Conservation (phyloP, 2,329 filamentous ascomycete genomes). For the Xylariaceae sp. region DNA sequence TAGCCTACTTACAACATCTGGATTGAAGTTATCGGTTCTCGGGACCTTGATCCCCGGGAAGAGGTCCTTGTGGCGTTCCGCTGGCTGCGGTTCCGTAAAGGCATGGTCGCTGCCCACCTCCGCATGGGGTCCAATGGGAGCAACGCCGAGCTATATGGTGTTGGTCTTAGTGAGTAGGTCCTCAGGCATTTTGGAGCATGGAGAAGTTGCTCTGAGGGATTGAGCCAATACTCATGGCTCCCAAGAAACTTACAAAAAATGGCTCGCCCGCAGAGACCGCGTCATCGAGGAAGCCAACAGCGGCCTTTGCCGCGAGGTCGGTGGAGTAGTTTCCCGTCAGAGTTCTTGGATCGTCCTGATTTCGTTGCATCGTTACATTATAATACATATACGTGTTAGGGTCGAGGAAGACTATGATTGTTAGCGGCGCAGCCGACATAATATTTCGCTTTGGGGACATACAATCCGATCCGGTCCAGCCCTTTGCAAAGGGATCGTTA, state of each 20-base stretch:
- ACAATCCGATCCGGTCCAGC: conserved; percentile 43
- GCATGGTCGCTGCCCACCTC: not conserved
- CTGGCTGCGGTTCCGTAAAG: conserved; percentile 42
- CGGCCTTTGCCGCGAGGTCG: conserved; percentile 55
- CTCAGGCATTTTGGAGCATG: too few species aligned
- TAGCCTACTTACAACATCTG: conserved; percentile 31
- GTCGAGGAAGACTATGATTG: conserved; percentile 42
- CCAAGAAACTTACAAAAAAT: conserved; percentile 52
- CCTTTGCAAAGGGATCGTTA: conserved; percentile 47
- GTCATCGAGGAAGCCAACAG: conserved; percentile 55
- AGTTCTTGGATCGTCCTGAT: conserved; percentile 2
- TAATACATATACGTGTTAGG: conserved; percentile 41
- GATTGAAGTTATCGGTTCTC: conserved; percentile 61
- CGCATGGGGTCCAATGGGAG: conserved; percentile 60
- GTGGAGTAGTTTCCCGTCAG: conserved; percentile 21
- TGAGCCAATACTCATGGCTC: too few species aligned
- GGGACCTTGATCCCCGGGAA: conserved; percentile 57
- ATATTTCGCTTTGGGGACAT: too few species aligned
- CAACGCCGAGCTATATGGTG: conserved; percentile 42
- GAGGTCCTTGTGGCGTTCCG: conserved; percentile 55
- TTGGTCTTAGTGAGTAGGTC: too few species aligned
- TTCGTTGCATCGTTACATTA: conserved; percentile 4
- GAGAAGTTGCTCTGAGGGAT: too few species aligned
- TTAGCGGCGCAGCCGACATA: too few species aligned
- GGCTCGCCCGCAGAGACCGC: conserved; percentile 48